These are phyloP conservation scores for Aspergillus persii DNA, from an alignment of 2,329 filamentous ascomycete genomes.

Conservation along the genomic window DNA sequence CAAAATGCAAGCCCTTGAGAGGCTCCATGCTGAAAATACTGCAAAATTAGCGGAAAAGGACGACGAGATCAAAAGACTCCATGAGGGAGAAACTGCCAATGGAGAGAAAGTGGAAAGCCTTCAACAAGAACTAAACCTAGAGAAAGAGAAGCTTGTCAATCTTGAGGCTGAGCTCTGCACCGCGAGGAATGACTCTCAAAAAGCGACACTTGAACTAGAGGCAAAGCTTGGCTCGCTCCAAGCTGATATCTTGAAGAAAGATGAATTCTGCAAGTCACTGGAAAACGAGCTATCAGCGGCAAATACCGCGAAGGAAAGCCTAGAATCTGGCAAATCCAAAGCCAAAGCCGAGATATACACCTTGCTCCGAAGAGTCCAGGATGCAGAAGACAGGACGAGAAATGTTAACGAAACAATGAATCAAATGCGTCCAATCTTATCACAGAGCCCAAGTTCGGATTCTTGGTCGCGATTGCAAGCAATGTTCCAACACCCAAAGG, in stretches of 20 bases:
- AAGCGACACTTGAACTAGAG: conserved; percentile 10
- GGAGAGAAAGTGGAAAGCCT: conserved; percentile 17
- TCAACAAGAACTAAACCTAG: conserved; percentile 19
- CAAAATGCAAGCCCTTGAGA: conserved; percentile 19
- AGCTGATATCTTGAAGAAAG: conserved; percentile 20
- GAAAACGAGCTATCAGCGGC: conserved; percentile 12
- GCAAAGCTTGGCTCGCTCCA: conserved; percentile 16
- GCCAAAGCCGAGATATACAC: conserved; percentile 24
- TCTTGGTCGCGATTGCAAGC: conserved; percentile 21
- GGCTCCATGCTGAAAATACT: conserved; percentile 10
- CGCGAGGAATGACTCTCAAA: conserved; percentile 4
- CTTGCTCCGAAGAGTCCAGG: conserved; percentile 24
- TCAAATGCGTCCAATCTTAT: conserved; percentile 12
- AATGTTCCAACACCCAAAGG: conserved; percentile 9
- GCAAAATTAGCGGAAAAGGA: conserved; percentile 14
- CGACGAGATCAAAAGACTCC: conserved; percentile 20
- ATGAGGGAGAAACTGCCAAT: conserved; percentile 18
- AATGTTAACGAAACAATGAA: conserved; percentile 20
- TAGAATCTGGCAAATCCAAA: conserved; percentile 22
- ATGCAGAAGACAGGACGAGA: conserved; percentile 23
- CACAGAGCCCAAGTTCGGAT: conserved; percentile 17
- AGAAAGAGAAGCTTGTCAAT: conserved; percentile 17
- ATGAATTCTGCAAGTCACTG: conserved; percentile 26
- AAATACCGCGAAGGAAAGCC: conserved; percentile 12
- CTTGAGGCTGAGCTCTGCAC: conserved; percentile 19